A percentile compares a stretch with the other conserved stretches of the same genome.
Evolutionary conservation across 176 grass and related monocot genomes (phyloP).

Genomic region (Cocos nucifera): DNA sequence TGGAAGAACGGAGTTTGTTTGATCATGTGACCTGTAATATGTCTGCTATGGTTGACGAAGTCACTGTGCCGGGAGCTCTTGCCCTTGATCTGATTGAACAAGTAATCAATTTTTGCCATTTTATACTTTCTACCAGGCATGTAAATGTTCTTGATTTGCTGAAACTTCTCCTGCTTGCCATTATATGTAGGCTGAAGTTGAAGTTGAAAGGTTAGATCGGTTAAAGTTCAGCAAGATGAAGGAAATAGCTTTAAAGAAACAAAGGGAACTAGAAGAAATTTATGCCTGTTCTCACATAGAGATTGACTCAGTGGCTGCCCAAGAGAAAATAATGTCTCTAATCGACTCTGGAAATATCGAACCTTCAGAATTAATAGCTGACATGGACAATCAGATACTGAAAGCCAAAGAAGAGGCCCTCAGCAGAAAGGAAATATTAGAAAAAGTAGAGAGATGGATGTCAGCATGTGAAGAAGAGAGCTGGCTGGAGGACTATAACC

Average conservation of each 20-base stretch:
- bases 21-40: slow-evolving; percentile 90
- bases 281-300: slow-evolving; percentile 75
- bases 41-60: slow-evolving; percentile 68
- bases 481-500: slow-evolving; percentile 98
- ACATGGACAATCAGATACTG: slow-evolving; percentile 83
- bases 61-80: slow-evolving; percentile 74
- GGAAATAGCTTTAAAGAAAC: slow-evolving; percentile 90
- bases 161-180: slow-evolving; percentile 11
- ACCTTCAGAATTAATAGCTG: slow-evolving; percentile 87
- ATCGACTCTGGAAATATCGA: slow-evolving; percentile 91
- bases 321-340: slow-evolving; percentile 65
- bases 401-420: slow-evolving; percentile 95
- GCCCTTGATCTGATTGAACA: slow-evolving; percentile 95
- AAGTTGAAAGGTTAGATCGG: slow-evolving; percentile 70
- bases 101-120: slow-evolving; percentile 26
- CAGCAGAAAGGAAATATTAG: slow-evolving; percentile 95
- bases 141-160: not conserved
- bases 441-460: slow-evolving; percentile 98
- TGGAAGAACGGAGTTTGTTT: slow-evolving; percentile 73
- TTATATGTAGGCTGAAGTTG: slow-evolving; percentile 55
- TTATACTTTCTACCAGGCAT: no score
- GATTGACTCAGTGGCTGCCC: slow-evolving; percentile 64
- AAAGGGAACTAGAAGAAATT: slow-evolving; percentile 73
- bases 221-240: slow-evolving; percentile 89
- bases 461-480: slow-evolving; percentile 97